These are phyloP conservation scores for Saccharomycopsis javanensis DNA, from an alignment of 805 yeast genomes.

Conservation along the genomic window DNA sequence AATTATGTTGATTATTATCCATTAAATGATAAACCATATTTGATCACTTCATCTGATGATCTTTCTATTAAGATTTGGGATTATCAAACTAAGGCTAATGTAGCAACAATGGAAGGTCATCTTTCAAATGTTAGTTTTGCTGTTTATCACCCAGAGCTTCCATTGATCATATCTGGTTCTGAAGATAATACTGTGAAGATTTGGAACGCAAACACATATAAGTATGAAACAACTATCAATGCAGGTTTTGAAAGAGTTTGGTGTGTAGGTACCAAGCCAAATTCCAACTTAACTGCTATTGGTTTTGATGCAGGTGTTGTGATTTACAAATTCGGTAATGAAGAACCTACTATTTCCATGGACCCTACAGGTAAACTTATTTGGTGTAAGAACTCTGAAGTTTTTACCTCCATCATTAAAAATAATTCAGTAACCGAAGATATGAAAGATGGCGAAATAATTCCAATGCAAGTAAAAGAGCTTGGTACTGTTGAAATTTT, in stretches of 20 bases:
- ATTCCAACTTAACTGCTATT: slow-evolving; percentile 71
- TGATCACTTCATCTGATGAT: slow-evolving; percentile 88
- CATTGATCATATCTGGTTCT: slow-evolving; percentile 88
- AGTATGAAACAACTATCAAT: slow-evolving; percentile 83
- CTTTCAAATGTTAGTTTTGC: slow-evolving; percentile 93
- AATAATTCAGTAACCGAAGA: slow-evolving; percentile 41
- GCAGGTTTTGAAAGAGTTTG: slow-evolving; percentile 93
- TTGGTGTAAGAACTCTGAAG: slow-evolving; percentile 86
- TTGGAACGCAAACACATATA: slow-evolving; percentile 93
- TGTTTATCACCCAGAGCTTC: slow-evolving; percentile 94
- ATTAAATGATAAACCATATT: slow-evolving; percentile 92
- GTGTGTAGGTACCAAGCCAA: slow-evolving; percentile 68
- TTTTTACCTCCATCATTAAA: slow-evolving; percentile 72
- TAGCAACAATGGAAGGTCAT: slow-evolving; percentile 92
- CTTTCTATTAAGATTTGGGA: slow-evolving; percentile 87
- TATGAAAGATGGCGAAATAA: slow-evolving; percentile 68
- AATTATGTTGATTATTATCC: slow-evolving; percentile 96
- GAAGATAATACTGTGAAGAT: slow-evolving; percentile 92
- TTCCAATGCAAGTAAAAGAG: slow-evolving; percentile 76
- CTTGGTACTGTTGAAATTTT: slow-evolving; percentile 89
- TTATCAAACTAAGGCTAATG: slow-evolving; percentile 92
- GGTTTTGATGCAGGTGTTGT: slow-evolving; percentile 95
- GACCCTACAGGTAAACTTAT: slow-evolving; percentile 87
- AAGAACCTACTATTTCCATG: slow-evolving; percentile 89
- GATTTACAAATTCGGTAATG: slow-evolving; percentile 84